Base-by-base conservation (phyloP, 257 asterid species). In the Gynochthodes officinalis region DNA sequence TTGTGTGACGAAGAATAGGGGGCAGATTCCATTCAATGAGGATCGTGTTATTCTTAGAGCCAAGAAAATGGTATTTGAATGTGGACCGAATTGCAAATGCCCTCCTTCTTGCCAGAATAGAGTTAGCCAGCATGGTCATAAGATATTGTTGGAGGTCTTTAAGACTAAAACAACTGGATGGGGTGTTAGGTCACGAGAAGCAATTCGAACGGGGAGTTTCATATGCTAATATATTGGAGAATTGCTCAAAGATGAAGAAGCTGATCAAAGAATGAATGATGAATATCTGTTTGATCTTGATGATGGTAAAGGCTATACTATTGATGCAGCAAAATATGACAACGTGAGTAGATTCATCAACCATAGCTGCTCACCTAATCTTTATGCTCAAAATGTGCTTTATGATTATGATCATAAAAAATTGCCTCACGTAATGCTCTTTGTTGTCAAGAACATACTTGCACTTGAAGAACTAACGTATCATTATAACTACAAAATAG, bases 41-140 rank as follows among this genome's bases (percentile, higher is more conserved):
- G 76, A 61, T n/a, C 79, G 89, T 1, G 52, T 62, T 2, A 78
- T 83, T 12, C 2, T 75, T 13, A 12, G 48, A 53, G 65, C 72
- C 48, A 79, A 57, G 44, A 59, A 71, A 15, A 21, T 82, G 53
- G 78, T 89, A 21, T 77, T 74, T 0, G 90, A 85, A 78, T 87
- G 96, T 53, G 89, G 92, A 2, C 84, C 88, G 1, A 72, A 64
- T 53, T 89, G 96, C 78, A 81, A 81, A 44, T 85, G 96, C 70
- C 85, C 88, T 0, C 79, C 78, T n/a, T n/a, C n/a, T 32, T 89
- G 96, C 76, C 66, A 39, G 54, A 87, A 84, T 63, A 78, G 89
- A 79, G 84, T 81, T 53, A 67, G 85, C 77, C 95, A 85, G 54
- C 75, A n/a, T 28, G 90, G 96, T 43, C 63, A 50, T 10, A 43